Conservation (phyloP, 768 basidiomycete species). For the Tylopilus cervinicoccineus region DNA sequence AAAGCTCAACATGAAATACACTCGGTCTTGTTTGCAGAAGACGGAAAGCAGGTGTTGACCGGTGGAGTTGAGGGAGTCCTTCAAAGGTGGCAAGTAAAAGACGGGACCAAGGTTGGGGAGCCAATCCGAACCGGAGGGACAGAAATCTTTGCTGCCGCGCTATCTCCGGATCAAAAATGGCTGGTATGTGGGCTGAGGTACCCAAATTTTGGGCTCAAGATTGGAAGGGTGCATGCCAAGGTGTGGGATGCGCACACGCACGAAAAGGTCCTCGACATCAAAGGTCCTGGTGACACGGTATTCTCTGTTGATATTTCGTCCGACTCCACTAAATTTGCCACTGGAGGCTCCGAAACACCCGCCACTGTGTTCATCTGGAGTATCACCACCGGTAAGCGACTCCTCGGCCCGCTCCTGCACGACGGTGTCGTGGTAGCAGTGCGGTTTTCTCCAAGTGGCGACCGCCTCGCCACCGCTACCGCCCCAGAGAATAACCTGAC, state of each 20-base stretch:
- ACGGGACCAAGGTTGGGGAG: background rate
- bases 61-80: background rate
- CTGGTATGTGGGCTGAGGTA: background rate
- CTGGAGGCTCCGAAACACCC: background rate
- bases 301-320: background rate
- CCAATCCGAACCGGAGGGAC: background rate
- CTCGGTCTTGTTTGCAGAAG: background rate
- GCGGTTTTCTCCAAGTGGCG: background rate
- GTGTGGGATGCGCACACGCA: background rate
- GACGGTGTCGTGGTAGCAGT: background rate
- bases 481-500: background rate
- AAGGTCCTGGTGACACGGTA: background rate
- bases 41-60: background rate
- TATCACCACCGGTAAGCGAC: background rate
- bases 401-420: conserved; percentile 1
- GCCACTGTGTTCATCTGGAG: background rate
- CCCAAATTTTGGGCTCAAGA: background rate
- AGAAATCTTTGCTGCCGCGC: background rate
- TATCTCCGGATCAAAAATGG: conserved; percentile 1
- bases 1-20: background rate
- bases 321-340: background rate
- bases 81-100: background rate
- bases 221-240: background rate
- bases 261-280: background rate
- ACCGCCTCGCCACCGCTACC: conserved; percentile 1